Base-by-base conservation (phyloP, 164 flowering plant species). In the Aristolochia californica region DNA sequence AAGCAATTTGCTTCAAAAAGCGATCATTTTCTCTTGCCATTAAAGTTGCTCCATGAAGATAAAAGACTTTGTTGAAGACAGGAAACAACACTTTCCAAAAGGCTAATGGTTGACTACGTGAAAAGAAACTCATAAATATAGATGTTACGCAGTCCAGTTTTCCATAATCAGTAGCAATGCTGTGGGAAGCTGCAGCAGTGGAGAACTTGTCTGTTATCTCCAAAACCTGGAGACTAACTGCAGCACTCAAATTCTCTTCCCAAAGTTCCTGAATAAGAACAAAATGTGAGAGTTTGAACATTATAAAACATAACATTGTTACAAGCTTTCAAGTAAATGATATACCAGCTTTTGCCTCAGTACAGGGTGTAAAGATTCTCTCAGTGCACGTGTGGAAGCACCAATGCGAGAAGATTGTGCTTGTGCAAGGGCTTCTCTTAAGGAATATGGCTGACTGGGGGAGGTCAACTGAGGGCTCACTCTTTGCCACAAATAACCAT, bases 11-110 rank as follows among this genome's bases (percentile, higher is more conserved):
- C 77, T 94, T 94, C 63, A 90, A 74, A 73, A 94, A 94, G 45
- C 96, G 91, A 61, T 94, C 99, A 77, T 94, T 94, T 62, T 94
- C 99, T 72, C 99, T 82, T 16, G 99, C 80, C 88, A 94, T 90
- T 45, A 94, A 70, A 48, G 83, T 83, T 61, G 93, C 85, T 34
- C 97, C 99, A 77, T 90, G 97, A 67, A 88, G 85, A 72, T 70
- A 75, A 70, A 87, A 87, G 47, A 94, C 73, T 69, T 62, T 70
- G 71, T 82, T 74, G 72, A 94, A 83, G n/a, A 84, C 93, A 55
- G 93, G 96, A 68, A 90, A 72, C 43, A 94, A 71, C 28, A 86
- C 78, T 74, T 80, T 90, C 96, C 93, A 94, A 68, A 90, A 90
- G 52, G 70, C 66, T 34, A 94, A 74, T 23, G 97, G 81, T 72